phyloP scores from a whole-genome alignment of 768 basidiomycete species.

The Suillus plorans region DNA sequence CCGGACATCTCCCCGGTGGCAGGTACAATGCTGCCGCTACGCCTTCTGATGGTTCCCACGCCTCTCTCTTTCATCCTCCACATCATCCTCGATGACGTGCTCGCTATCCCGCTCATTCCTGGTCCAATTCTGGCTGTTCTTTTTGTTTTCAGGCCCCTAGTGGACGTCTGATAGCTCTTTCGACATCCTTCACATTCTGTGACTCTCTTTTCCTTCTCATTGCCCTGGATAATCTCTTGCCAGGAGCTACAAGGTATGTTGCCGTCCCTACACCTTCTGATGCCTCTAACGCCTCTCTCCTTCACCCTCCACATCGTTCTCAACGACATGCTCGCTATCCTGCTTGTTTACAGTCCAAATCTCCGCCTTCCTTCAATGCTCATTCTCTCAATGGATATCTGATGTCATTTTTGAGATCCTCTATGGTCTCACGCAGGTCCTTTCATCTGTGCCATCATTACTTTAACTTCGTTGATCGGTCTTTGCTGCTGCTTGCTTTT shows the following conservation, averaged over 20 bases:
- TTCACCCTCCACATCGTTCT: too few species aligned
- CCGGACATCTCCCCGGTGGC: neutral
- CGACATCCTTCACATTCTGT: neutral
- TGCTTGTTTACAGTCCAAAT: too few species aligned
- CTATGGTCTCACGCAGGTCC: neutral
- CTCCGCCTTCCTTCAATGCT: too few species aligned
- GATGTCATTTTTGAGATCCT: too few species aligned
- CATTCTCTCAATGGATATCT: too few species aligned
- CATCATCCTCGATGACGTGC: neutral
- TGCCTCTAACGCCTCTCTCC: neutral
- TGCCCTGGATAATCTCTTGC: neutral
- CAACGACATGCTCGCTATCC: too few species aligned
- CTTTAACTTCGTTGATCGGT: neutral
- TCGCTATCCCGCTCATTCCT: neutral
- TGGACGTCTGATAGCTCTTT: too few species aligned
- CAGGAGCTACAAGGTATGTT: neutral
- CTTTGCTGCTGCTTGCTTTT: neutral
- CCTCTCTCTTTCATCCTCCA: neutral
- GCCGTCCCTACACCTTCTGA: neutral
- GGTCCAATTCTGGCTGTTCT: too few species aligned
- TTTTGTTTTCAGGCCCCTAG: too few species aligned
- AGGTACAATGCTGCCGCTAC: neutral
- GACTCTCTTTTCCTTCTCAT: neutral
- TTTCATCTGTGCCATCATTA: neutral
- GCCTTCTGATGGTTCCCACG: neutral